phyloP scores from a whole-genome alignment of 2,329 filamentous ascomycete species.

The Aspergillus niger region DNA sequence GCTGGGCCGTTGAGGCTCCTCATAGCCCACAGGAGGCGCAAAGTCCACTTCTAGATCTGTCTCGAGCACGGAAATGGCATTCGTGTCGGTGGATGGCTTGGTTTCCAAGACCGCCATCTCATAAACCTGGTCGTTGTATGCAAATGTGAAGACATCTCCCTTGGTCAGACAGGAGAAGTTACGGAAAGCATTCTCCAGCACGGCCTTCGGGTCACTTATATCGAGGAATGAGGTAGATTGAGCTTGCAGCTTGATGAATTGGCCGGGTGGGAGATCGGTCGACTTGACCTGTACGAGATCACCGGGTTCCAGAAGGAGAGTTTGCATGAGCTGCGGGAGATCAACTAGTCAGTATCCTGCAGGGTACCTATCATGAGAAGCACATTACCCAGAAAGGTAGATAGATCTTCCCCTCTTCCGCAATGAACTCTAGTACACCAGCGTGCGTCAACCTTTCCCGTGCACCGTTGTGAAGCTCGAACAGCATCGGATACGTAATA shows the following conservation, averaged over 20 bases:
- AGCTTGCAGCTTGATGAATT: constrained; percentile 93
- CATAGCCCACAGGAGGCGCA: constrained; percentile 88
- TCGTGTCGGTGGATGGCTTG: constrained; percentile 79
- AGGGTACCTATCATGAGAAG: background rate
- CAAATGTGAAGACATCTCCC: constrained; percentile 92
- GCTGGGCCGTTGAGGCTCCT: constrained; percentile 76
- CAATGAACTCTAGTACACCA: constrained; percentile 95
- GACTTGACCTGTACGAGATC: constrained; percentile 95
- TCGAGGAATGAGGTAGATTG: constrained; percentile 93
- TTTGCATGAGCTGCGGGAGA: constrained; percentile 79
- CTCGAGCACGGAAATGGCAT: constrained; percentile 88
- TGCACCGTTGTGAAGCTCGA: constrained; percentile 90
- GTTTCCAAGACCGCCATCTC: constrained; percentile 92
- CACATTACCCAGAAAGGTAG: constrained; percentile 82
- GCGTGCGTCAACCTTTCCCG: constrained; percentile 81
- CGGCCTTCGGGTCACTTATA: constrained; percentile 94
- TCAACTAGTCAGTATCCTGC: constrained; percentile 8
- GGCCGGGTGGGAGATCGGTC: constrained; percentile 85
- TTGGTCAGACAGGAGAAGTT: constrained; percentile 93
- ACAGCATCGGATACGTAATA: constrained; percentile 95
- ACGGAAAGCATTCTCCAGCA: constrained; percentile 92
- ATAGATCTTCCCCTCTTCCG: constrained; percentile 95
- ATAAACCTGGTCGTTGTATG: constrained; percentile 93
- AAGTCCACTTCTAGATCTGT: constrained; percentile 97
- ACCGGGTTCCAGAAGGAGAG: constrained; percentile 82